Evolutionary conservation across 371 early-diverging fungal species (phyloP), one percentile per base, ranked within the genome.

Genomic region (Mortierella sp.): DNA sequence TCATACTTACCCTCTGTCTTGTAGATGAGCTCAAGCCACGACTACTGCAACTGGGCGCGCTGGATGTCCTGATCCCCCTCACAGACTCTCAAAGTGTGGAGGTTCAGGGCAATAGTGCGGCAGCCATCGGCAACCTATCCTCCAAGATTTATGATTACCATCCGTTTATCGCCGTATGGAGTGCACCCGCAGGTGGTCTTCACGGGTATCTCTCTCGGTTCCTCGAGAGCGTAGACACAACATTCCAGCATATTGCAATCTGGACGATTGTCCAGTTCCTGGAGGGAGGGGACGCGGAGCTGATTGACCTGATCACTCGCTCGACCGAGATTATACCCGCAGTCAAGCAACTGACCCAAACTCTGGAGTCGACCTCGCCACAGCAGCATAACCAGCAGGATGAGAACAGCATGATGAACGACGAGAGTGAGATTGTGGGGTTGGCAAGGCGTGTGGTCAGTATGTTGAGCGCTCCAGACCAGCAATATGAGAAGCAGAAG

Each of bases 241-340:
- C 92, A 19, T 92, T 93, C 67, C 91, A 92, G 64, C 94, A 93
- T 64, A 92, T 95, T 70, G 93, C 92, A 7, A 86, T 95, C n/a
- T 95, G 95, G 95, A 94, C 95, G 15, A 86, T 95, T 60, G 89
- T 93, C 31, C 93, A 94, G 79, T 90, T 94, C 69, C 70, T 92
- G 58, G 93, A 94, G 58, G 88, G 87, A 11, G 81, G 73, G 51
- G 85, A 89, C 82, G 78, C 60, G 24, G 48, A 62, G 19, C 53
- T 56, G 55, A 60, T 72, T 32, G 64, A 68, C 2, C 46, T 78
- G 49, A 75, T 75, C 30, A 69, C 56, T 24, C 55, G 54, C 49
- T 75, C 76, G 34, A 37, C 48, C 39, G 64, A 69, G 23, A 60
- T 75, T 69, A 75, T 75, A 64, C 76, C 76, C 64, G 76, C 69